Conservation (phyloP, 768 basidiomycete species). For the Roridomyces roridus region DNA sequence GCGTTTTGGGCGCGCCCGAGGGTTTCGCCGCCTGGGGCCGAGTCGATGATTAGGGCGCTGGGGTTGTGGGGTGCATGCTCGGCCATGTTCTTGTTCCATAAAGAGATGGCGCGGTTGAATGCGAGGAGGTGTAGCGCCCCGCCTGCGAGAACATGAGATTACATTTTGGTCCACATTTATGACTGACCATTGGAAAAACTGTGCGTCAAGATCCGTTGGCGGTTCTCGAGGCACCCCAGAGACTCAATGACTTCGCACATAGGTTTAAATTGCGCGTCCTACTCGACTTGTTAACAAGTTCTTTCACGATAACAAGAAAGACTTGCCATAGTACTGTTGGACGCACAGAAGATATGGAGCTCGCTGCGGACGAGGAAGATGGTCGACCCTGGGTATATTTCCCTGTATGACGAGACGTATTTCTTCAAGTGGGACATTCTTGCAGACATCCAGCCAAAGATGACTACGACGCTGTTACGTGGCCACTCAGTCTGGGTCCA, state of each 20-base stretch:
- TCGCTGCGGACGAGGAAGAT: constrained; percentile 47
- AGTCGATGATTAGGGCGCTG: constrained; percentile 51
- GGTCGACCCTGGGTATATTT: constrained; percentile 49
- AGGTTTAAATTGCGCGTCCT: constrained; percentile 35
- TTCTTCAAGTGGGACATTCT: constrained; percentile 51
- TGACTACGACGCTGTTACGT: constrained; percentile 9
- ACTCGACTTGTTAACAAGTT: background rate
- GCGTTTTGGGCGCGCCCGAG: constrained; percentile 35
- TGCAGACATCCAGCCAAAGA: constrained; percentile 48
- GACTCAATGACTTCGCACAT: constrained; percentile 43
- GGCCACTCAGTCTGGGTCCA: constrained; percentile 11
- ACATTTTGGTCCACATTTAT: background rate
- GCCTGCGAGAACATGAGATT: background rate
- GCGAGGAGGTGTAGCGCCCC: background rate
- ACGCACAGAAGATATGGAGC: constrained; percentile 42
- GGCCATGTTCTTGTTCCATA: background rate
- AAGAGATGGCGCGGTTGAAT: background rate
- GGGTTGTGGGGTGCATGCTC: too few relatives aligned
- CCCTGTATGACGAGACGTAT: constrained; percentile 46
- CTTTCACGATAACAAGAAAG: background rate
- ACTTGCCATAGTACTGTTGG: constrained; percentile 38
- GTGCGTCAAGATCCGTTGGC: constrained; percentile 48
- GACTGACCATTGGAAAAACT: constrained; percentile 54
- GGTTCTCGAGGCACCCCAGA: constrained; percentile 37
- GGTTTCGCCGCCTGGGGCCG: constrained; percentile 46